Evolutionary conservation across 2,329 filamentous ascomycete genomes (phyloP).

Genomic region (Leptodontidium sp.): DNA sequence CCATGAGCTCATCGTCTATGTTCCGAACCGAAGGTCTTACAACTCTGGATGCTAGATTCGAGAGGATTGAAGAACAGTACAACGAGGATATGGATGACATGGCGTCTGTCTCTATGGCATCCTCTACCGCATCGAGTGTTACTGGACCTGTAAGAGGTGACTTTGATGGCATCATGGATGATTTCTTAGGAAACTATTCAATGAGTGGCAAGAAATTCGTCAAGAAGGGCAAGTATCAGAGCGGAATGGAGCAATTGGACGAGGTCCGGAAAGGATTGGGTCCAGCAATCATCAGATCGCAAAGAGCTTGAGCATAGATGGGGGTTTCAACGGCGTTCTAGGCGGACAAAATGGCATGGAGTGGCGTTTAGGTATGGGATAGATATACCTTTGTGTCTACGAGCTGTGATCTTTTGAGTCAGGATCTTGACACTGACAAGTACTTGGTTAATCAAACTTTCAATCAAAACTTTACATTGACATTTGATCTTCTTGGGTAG

Average conservation of each 20-base stretch:
- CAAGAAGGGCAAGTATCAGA: conserved; percentile 82
- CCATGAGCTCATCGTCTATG: conserved; percentile 89
- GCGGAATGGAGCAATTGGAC: conserved; percentile 87
- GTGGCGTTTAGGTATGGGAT: conserved; percentile 23
- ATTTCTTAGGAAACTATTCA: conserved; percentile 81
- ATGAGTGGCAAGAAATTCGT: conserved; percentile 76
- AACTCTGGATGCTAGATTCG: conserved; percentile 88
- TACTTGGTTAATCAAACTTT: not conserved
- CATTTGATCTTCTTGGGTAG: not conserved
- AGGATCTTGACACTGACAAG: not conserved
- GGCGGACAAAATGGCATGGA: conserved; percentile 26
- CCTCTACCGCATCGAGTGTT: conserved; percentile 72
- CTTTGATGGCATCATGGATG: conserved; percentile 91
- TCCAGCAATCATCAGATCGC: conserved; percentile 67
- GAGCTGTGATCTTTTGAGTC: not conserved
- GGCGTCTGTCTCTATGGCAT: conserved; percentile 68
- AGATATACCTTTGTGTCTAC: conserved; percentile 23
- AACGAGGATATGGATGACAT: conserved; percentile 68
- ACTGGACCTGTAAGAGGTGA: conserved; percentile 75
- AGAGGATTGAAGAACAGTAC: conserved; percentile 87
- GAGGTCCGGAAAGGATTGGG: conserved; percentile 85
- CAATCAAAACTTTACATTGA: not conserved
- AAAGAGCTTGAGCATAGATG: conserved; percentile 35
- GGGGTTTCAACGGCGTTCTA: conserved; percentile 22
- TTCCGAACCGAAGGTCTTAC: conserved; percentile 87